Evolutionary conservation across 371 early-diverging fungal species (phyloP).

Genomic region (Mortierella sp.): DNA sequence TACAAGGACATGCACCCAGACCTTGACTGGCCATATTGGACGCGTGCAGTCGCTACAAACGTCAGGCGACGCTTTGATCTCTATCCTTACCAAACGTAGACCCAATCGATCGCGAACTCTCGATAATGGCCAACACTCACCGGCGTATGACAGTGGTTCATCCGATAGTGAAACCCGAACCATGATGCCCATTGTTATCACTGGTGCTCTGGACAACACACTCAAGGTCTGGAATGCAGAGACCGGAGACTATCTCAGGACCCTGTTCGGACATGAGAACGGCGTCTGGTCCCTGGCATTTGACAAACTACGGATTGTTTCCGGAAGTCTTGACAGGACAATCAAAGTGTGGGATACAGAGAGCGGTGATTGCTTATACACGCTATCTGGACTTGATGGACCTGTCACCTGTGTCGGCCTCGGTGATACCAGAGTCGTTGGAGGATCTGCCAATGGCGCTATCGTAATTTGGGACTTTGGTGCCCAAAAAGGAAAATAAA

Average conservation of each 20-base stretch:
- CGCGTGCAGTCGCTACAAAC: slow-evolving; percentile 76
- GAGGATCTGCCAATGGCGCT: slow-evolving; percentile 86
- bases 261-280: slow-evolving; percentile 91
- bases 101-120: slow-evolving; percentile 15
- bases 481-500: slow-evolving; percentile 8
- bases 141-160: slow-evolving; percentile 22
- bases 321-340: slow-evolving; percentile 89
- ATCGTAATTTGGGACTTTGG: slow-evolving; percentile 85
- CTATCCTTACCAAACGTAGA: slow-evolving; percentile 23
- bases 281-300: slow-evolving; percentile 92
- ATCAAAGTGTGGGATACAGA: slow-evolving; percentile 96
- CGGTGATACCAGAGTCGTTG: slow-evolving; percentile 88
- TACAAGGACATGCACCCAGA: slow-evolving; percentile 72
- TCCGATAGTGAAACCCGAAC: slow-evolving; percentile 60
- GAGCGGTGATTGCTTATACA: slow-evolving; percentile 83
- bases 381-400: slow-evolving; percentile 72
- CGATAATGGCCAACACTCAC: slow-evolving; percentile 10
- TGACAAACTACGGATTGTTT: slow-evolving; percentile 91
- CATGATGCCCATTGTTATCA: slow-evolving; percentile 73
- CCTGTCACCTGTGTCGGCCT: slow-evolving; percentile 83
- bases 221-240: slow-evolving; percentile 88
- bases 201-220: slow-evolving; percentile 90
- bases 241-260: slow-evolving; percentile 82
- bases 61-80: slow-evolving; percentile 36
- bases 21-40: slow-evolving; percentile 82